Conservation (phyloP, 179 eudicot species). For the Drosera spatulata region DNA sequence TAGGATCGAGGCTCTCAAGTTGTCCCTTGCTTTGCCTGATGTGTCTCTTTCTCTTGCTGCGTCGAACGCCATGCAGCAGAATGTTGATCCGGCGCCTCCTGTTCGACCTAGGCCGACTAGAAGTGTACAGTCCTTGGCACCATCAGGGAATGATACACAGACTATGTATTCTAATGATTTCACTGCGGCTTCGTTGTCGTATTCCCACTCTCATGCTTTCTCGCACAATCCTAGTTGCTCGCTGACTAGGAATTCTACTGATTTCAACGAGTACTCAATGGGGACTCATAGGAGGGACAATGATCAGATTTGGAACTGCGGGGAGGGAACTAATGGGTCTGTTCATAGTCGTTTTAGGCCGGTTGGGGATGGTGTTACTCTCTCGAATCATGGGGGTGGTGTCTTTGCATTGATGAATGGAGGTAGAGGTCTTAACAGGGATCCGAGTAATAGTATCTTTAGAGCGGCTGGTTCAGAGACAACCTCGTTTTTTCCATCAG, state of each 20-base stretch:
- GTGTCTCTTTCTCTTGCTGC: slow-evolving; percentile 60
- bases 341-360: slow-evolving; percentile 92
- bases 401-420: slow-evolving; percentile 31
- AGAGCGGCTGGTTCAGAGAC: slow-evolving; percentile 44
- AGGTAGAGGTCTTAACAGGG: slow-evolving; percentile 29
- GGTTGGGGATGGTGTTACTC: slow-evolving; percentile 53
- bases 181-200: slow-evolving; percentile 51
- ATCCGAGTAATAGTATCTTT: slow-evolving; percentile 30
- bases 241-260: slow-evolving; percentile 58
- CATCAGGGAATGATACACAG: slow-evolving; percentile 38
- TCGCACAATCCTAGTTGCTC: slow-evolving; percentile 93
- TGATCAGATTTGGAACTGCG: slow-evolving; percentile 71
- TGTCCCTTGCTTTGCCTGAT: slow-evolving; percentile 66
- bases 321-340: slow-evolving; percentile 88
- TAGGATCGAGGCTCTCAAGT: slow-evolving; percentile 53
- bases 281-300: slow-evolving; percentile 57
- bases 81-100: slow-evolving; percentile 24
- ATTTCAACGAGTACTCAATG: slow-evolving; percentile 44
- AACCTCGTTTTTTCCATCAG: slow-evolving; percentile 60
- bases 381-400: slow-evolving; percentile 41
- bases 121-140: slow-evolving; percentile 45
- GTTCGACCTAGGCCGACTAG: slow-evolving; percentile 22
- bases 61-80: slow-evolving; percentile 31
- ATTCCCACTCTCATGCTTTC: slow-evolving; percentile 51
- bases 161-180: slow-evolving; percentile 68